Conservation (phyloP, 768 basidiomycete genomes). For the Candolleomyces aberdarensis region DNA sequence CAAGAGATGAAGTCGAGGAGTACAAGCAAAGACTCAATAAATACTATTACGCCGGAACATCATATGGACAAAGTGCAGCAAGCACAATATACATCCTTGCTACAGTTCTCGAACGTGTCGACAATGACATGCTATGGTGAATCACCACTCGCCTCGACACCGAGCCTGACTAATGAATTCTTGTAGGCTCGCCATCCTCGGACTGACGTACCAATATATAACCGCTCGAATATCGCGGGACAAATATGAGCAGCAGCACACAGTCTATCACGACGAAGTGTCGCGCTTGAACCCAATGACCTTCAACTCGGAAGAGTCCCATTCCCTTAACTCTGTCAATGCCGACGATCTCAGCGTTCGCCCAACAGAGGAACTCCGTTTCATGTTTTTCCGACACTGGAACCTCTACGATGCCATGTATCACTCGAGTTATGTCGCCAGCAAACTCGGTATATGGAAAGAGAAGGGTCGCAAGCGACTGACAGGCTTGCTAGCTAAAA, state of each 20-base stretch:
- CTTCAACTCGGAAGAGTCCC: constrained; percentile 29
- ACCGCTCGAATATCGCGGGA: constrained; percentile 85
- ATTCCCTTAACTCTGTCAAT: constrained; percentile 46
- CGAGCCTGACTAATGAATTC: neutral
- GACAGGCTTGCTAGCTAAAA: constrained; percentile 92
- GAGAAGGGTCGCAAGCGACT: constrained; percentile 87
- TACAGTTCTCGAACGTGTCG: constrained; percentile 85
- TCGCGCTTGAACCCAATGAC: constrained; percentile 79
- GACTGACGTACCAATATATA: constrained; percentile 90
- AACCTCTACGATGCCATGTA: constrained; percentile 97
- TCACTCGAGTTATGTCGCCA: constrained; percentile 94
- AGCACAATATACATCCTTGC: constrained; percentile 88
- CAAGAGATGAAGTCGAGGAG: constrained; percentile 65
- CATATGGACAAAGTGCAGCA: constrained; percentile 86
- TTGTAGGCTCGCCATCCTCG: constrained; percentile 85
- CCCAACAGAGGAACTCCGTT: constrained; percentile 84
- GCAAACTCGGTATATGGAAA: constrained; percentile 95
- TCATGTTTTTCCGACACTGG: constrained; percentile 97
- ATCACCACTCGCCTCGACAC: constrained; percentile 12
- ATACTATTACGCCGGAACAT: constrained; percentile 83
- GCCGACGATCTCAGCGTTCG: constrained; percentile 87
- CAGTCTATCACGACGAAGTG: constrained; percentile 87
- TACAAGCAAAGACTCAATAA: constrained; percentile 67
- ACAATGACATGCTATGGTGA: constrained; percentile 92
- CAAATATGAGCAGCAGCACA: constrained; percentile 78